Evolutionary conservation across 1,139 yeast species (phyloP), one percentile per base, ranked within the genome.

Genomic region (Candida sp.): DNA sequence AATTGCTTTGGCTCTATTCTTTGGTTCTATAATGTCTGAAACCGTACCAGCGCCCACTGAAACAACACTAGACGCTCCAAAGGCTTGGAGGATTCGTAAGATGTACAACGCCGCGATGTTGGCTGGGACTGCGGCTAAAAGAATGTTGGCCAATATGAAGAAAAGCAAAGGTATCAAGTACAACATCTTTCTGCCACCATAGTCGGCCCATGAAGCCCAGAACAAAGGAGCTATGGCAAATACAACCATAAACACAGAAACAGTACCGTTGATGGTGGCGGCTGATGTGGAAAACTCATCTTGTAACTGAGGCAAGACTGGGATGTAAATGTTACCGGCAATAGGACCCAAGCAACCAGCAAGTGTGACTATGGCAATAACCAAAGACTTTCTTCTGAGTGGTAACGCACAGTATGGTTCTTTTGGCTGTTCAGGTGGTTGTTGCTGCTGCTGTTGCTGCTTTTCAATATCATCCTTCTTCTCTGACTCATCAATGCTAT

Each of bases 301-400:
- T 54, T 75, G 72, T 27, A 84, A 64, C 12, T 74, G 64, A 0
- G 86, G 85, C 22, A 84, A 63, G 3, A 84, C 70, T 2, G 88
- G 88, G 26, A 83, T 78, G 58, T 83, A 84, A 32, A 83, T 81
- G 53, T 83, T 83, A 1, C 87, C 88, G 3, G 85, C 73, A 48
- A 83, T 69, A 0, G 88, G 88, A 0, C 88, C 88, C 49, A 83
- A 62, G 54, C 82, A 81, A 0, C 87, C 88, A 17, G 83, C 80
- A 4, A 71, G 43, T 0, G 84, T 77, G 17, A 78, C 77, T 25
- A 79, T 62, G 1, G 58, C 53, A 5, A 53, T 51, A 26, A 53
- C 47, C 11, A 51, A 33, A 4, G 37, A 39, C 38, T 45, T 49
- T 38, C 54, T 34, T 41, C 37, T 47, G n/a, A 47, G 44, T 7